Evolutionary conservation across 1,284 basidiomycete genomes (phyloP).

Genomic region (Athelia psychrophila): DNA sequence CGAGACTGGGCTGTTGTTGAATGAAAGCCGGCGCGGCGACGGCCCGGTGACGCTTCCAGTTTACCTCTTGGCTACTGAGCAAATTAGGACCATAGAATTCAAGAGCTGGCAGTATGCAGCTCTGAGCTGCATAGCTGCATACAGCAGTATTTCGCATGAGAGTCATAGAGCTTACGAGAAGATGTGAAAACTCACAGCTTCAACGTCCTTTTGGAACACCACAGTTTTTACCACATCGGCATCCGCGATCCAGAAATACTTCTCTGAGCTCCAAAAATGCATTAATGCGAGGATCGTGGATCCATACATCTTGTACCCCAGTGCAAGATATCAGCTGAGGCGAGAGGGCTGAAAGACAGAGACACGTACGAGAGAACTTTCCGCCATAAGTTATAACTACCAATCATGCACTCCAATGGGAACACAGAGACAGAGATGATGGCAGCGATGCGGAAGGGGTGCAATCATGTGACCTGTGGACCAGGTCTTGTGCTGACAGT

Average conservation of each 20-base stretch:
- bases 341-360: neutral
- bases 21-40: slow-evolving; percentile 39
- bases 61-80: slow-evolving; percentile 37
- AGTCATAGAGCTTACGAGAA: neutral
- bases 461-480: slow-evolving; percentile 22
- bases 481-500: neutral
- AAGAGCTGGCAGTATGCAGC: slow-evolving; percentile 27
- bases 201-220: slow-evolving; percentile 34
- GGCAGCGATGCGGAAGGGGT: slow-evolving; percentile 25
- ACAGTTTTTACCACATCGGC: slow-evolving; percentile 33
- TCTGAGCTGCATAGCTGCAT: neutral
- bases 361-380: slow-evolving; percentile 29
- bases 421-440: slow-evolving; percentile 25
- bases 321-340: neutral
- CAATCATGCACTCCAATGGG: slow-evolving; percentile 29
- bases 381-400: slow-evolving; percentile 27
- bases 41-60: slow-evolving; percentile 40
- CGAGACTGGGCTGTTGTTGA: no score
- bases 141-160: no score
- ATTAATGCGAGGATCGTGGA: slow-evolving; percentile 35
- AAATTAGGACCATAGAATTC: slow-evolving; percentile 38
- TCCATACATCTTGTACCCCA: slow-evolving; percentile 34
- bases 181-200: slow-evolving; percentile 20
- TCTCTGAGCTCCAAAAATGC: slow-evolving; percentile 20
- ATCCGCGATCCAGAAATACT: slow-evolving; percentile 38